phyloP scores from a whole-genome alignment of 2,329 filamentous ascomycete genomes.

The Nothopassalora personata region DNA sequence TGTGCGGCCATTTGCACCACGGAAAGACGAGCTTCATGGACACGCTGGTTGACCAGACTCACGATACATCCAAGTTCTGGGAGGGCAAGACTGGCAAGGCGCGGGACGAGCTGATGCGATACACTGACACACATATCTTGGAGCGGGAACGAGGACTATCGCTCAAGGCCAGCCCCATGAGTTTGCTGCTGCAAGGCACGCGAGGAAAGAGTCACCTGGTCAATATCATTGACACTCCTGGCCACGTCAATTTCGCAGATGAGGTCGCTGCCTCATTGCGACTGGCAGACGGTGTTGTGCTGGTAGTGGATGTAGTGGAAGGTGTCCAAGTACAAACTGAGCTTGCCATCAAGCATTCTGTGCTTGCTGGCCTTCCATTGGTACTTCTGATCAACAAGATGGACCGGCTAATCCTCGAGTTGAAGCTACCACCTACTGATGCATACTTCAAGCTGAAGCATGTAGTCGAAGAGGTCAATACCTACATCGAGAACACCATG shows the following conservation, averaged over 20 bases:
- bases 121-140: slow-evolving; percentile 85
- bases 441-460: slow-evolving; percentile 99
- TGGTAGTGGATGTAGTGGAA: slow-evolving; percentile 94
- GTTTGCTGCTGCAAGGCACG: slow-evolving; percentile 77
- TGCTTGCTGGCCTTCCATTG: slow-evolving; percentile 81
- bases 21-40: slow-evolving; percentile 98
- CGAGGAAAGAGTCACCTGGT: slow-evolving; percentile 92
- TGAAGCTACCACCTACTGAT: slow-evolving; percentile 89
- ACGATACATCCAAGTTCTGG: slow-evolving; percentile 73
- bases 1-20: slow-evolving; percentile 91
- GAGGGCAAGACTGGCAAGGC: slow-evolving; percentile 76
- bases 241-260: slow-evolving; percentile 97
- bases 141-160: slow-evolving; percentile 88
- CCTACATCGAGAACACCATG: slow-evolving; percentile 79
- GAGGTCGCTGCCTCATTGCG: slow-evolving; percentile 86
- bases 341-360: slow-evolving; percentile 92
- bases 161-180: slow-evolving; percentile 92
- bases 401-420: slow-evolving; percentile 87
- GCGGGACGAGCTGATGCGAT: slow-evolving; percentile 83
- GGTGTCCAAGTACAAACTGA: slow-evolving; percentile 99
- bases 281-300: slow-evolving; percentile 82
- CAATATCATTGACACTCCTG: slow-evolving; percentile 93
- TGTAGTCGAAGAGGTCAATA: slow-evolving; percentile 98
- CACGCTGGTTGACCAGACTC: slow-evolving; percentile 93
- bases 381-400: slow-evolving; percentile 95